Base-by-base conservation (phyloP, 306 rosid species). In the Trifolium dubium region DNA sequence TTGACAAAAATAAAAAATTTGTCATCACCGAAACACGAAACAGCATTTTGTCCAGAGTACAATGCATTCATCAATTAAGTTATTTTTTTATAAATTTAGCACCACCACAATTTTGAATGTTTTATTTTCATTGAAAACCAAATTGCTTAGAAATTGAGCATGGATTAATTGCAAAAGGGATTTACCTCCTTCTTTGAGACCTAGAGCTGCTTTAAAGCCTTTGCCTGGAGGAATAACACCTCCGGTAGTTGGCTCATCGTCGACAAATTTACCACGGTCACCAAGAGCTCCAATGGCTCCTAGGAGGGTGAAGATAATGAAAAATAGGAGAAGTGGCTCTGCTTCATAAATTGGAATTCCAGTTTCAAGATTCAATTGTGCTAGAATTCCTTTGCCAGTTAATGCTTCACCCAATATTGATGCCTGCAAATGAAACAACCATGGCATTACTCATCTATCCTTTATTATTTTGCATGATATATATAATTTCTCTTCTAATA, bases 231-330 rank as follows among this genome's bases (percentile, higher is more conserved):
- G 86, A 67, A 94, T 92, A 41, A 94, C 90, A 8, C 91, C 94
- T 61, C 94, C 97, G 6, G 96, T 40, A 8, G 83, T 34, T 3
- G 92, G 75, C 19, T 94, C 98, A 13, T 94, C 97, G 15, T 94
- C 99, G 15, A 95, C 89, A 51, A 95, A 95, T 67, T 8, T 59
- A 43, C 99, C 99, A 80, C 99, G 95, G 84, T 92, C 99, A 44
- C 99, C 99, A 10, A 95, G 73, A 56, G 90, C 97, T 83, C 99
- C 99, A 18, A 94, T 94, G 88, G 99, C 99, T 88, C 99, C 99
- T 11, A 94, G 88, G 0, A 94, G 82, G 3, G 99, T 94, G 83
- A 94, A 94, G 13, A 94, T 90, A 82, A 94, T 94, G 90, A 94
- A 89, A 81, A 94, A 94, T 6, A 94, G 92, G 55, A 94, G 97